Evolutionary conservation across 257 asterid species (phyloP), one percentile per base, ranked within the genome.

Genomic region (Solanum rostratum): DNA sequence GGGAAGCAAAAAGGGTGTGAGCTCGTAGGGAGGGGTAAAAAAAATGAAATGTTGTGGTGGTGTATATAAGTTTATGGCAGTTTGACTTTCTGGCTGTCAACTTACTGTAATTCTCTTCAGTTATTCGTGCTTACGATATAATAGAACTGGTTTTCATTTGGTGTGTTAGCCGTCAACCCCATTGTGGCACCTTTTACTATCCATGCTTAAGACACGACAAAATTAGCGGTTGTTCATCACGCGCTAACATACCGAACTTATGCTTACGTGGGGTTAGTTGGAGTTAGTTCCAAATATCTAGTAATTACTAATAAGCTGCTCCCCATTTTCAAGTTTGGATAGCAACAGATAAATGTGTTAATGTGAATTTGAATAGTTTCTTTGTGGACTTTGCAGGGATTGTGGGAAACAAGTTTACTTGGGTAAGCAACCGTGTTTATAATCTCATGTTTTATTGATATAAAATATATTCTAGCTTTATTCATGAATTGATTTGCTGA

Each of bases 341-440:
- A 45, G 80, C 43, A 74, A 74, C 22, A 45, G 59, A 46, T 74
- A 15, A 46, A 74, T 46, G 59, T 4, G 33, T 14, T 46, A 13
- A 1, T 46, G 15, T 15, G 41, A 24, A 7, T 24, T 6, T 74
- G 24, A 74, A 18, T 27, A 46, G 33, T 46, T 74, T 74, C n/a
- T 74, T 49, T 46, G 7, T 46, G 60, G 60, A 29, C 81, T 88
- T 88, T 89, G 87, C 95, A 96, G 98, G 99, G 99, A 94, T 86
- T 90, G 92, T 80, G 98, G 99, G 63, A 96, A 96, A 90, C 99
- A 96, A 89, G 97, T 96, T 84, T 96, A 96, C 88, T 88, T 96
- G 81, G 99, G 99, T 96, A 90, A 80, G 93, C 50, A 39, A 84
- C 53, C 37, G 53, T 53, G 19, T 74, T 45, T 57, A 22, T 29